These are phyloP conservation scores for Diaporthe batatas DNA, from an alignment of 2,329 filamentous ascomycete genomes.

Conservation along the genomic window DNA sequence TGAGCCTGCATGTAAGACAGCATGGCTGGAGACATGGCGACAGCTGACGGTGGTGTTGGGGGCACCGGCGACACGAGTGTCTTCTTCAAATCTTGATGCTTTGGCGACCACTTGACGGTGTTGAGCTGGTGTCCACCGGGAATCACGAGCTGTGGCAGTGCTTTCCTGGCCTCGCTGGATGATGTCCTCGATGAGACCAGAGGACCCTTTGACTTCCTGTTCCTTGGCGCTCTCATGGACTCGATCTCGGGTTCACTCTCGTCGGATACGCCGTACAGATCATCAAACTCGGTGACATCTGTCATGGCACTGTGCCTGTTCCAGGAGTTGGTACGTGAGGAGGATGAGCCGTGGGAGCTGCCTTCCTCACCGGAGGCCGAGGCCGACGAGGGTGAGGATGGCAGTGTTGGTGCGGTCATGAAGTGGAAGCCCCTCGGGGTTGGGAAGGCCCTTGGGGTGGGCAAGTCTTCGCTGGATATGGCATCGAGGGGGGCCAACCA, in stretches of 20 bases:
- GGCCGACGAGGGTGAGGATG: constrained; percentile 70
- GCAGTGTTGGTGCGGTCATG: constrained; percentile 72
- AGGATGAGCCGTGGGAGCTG: constrained; percentile 61
- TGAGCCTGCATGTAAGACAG: constrained; percentile 77
- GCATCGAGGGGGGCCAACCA: constrained; percentile 70
- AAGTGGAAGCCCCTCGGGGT: constrained; percentile 78
- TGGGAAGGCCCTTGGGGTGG: constrained; percentile 71
- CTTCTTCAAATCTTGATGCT: constrained; percentile 55
- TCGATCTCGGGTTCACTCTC: constrained; percentile 67
- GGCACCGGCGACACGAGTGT: constrained; percentile 70
- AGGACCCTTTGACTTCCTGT: constrained; percentile 50
- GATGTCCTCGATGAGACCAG: constrained; percentile 42
- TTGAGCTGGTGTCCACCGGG: constrained; percentile 49
- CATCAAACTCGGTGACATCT: constrained; percentile 82
- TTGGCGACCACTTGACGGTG: constrained; percentile 34
- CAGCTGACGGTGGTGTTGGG: constrained; percentile 73
- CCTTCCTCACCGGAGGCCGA: constrained; percentile 58
- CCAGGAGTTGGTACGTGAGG: constrained; percentile 71
- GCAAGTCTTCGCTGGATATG: constrained; percentile 35
- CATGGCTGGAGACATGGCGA: constrained; percentile 82
- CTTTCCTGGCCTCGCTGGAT: constrained; percentile 52
- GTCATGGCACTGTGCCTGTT: constrained; percentile 73
- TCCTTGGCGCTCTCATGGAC: constrained; percentile 55
- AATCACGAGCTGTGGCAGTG: constrained; percentile 67
- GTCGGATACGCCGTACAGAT: constrained; percentile 88